phyloP scores from a whole-genome alignment of 305 asterid genomes.

The Coffea humblotiana region DNA sequence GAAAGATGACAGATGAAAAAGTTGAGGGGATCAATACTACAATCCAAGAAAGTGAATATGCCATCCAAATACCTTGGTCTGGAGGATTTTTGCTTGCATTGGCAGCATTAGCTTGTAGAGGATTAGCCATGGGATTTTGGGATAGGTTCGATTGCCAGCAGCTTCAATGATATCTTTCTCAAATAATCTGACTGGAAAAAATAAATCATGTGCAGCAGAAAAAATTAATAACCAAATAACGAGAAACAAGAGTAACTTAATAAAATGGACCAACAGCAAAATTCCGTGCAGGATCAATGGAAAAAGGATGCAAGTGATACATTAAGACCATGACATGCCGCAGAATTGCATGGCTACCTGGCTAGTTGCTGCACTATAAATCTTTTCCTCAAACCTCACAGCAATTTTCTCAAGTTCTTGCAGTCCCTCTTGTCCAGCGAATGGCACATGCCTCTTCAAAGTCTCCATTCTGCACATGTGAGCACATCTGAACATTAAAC shows the following conservation, averaged over 20 bases:
- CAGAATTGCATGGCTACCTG: conserved; percentile 40
- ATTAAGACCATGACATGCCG: background rate
- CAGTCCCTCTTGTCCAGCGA: conserved; percentile 59
- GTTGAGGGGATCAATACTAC: background rate
- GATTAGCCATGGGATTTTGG: conserved; percentile 42
- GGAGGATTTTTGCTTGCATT: conserved; percentile 40
- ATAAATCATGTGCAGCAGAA: conserved; percentile 26
- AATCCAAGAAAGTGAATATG: background rate
- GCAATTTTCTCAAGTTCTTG: conserved; percentile 70
- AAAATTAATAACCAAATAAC: background rate
- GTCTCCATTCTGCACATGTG: conserved; percentile 55
- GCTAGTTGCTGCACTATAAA: conserved; percentile 62
- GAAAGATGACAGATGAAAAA: background rate
- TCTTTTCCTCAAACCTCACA: conserved; percentile 68
- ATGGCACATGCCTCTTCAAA: conserved; percentile 70
- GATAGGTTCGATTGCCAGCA: conserved; percentile 56
- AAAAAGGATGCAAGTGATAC: conserved; percentile 6
- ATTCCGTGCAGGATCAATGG: conserved; percentile 1
- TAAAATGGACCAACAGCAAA: conserved; percentile 15
- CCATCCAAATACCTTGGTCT: conserved; percentile 41
- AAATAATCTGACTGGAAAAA: conserved; percentile 59
- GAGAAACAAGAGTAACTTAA: background rate
- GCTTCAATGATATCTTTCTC: conserved; percentile 53
- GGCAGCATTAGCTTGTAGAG: conserved; percentile 45
- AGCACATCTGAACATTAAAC: conserved; percentile 6